A percentile compares a stretch with the other conserved stretches of the same genome.
These are phyloP conservation scores for Citrus medica DNA, from an alignment of 345 rosid genomes.

Conservation along the genomic window DNA sequence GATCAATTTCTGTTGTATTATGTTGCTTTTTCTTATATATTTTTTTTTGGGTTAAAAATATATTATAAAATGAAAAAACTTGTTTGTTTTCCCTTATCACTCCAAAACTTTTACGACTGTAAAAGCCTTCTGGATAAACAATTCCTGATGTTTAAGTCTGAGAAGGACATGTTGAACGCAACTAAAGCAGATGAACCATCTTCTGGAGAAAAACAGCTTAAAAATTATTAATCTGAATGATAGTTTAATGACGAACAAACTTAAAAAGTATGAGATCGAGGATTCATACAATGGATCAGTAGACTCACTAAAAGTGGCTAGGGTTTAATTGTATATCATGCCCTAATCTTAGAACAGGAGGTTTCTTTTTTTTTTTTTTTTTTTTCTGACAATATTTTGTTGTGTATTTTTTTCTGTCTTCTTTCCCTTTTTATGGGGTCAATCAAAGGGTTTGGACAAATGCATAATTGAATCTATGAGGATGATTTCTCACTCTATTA, in stretches of 20 bases:
- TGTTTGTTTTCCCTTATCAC: background rate
- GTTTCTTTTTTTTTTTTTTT: background rate
- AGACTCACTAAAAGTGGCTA: background rate
- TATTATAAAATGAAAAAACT: background rate
- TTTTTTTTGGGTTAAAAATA: background rate
- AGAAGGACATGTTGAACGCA: background rate
- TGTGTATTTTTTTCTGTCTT: no score
- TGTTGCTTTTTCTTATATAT: background rate
- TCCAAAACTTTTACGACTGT: background rate
- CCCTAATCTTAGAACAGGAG: background rate
- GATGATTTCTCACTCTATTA: background rate
- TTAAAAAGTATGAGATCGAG: background rate
- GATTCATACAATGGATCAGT: background rate
- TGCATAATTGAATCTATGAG: background rate
- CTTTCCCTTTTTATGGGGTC: background rate
- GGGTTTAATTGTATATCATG: background rate
- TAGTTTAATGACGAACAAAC: background rate
- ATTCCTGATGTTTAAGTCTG: background rate
- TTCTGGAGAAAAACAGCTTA: background rate
- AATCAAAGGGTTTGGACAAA: background rate
- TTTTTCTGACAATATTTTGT: no score
- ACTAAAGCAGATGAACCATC: background rate
- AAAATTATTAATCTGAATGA: background rate
- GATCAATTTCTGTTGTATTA: background rate
- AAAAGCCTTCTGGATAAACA: background rate